Evolutionary conservation across 352 stramenopile species (phyloP).

Genomic region (Phytophthora crassamura): DNA sequence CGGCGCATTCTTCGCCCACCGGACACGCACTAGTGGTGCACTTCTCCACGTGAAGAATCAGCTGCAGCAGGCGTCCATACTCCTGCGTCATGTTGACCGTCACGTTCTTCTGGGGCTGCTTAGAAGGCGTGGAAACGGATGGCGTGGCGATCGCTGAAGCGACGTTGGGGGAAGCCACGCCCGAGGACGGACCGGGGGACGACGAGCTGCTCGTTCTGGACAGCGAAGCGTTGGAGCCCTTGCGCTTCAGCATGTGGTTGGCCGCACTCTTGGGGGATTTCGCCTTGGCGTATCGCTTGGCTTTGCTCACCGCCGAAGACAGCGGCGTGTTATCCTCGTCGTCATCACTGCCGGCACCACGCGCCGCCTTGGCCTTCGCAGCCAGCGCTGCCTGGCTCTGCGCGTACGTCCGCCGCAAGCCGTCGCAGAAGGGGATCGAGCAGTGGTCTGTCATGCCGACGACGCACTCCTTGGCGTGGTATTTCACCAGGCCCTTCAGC

Average conservation of each 20-base stretch:
- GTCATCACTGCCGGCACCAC: constrained; percentile 48
- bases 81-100: constrained; percentile 79
- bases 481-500: constrained; percentile 84
- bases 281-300: constrained; percentile 64
- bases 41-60: constrained; percentile 89
- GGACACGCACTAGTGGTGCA: constrained; percentile 67
- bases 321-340: constrained; percentile 82
- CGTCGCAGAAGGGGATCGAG: constrained; percentile 86
- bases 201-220: constrained; percentile 26
- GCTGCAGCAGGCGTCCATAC: constrained; percentile 83
- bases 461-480: constrained; percentile 81
- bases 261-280: constrained; percentile 67
- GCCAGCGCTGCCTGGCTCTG: constrained; percentile 46
- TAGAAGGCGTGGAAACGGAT: constrained; percentile 18
- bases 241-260: constrained; percentile 27
- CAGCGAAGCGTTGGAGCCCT: constrained; percentile 31
- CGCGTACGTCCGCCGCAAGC: constrained; percentile 65
- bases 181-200: constrained; percentile 29
- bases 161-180: constrained; percentile 17
- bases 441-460: constrained; percentile 73
- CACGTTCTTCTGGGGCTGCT: constrained; percentile 48
- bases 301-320: constrained; percentile 70
- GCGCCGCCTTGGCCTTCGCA: constrained; percentile 40
- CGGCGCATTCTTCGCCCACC: constrained; percentile 76
- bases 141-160: constrained; percentile 7